Evolutionary conservation across 169 alveolate species (phyloP), one percentile per base, ranked within the genome.

Genomic region (Eimeria zaria): DNA sequence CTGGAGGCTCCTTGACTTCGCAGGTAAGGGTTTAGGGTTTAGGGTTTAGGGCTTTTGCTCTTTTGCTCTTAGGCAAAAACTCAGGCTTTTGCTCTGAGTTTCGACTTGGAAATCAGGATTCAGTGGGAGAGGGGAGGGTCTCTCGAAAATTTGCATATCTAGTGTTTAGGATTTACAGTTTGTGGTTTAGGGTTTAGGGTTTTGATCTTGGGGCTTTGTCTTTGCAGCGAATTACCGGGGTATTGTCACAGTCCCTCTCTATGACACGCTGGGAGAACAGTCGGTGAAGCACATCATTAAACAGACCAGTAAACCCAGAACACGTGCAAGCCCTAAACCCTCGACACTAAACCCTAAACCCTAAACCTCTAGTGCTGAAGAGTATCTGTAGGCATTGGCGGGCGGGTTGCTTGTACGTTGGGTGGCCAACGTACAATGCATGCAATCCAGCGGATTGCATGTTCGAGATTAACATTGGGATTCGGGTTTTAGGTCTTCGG

Each of bases 211-310:
- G 84, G 58, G 71, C 64, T 36, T 89, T 55, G 64, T 16, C 53
- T 30, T 89, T 71, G 67, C 95, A 89, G 95, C 89, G 74, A 64
- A 60, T 46, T 76, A 76, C 53, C 80, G 74, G 58, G 95, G 95
- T 64, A 58, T 87, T 80, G 95, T 95, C 53, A 51, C 88, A 30
- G 96, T 90, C 33, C 97, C 97, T 8, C 96, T 96, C 30, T 96
- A 96, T 90, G 97, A 96, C 78, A 96, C 97, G 22, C 85, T 96
- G 73, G 97, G 97, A n/a, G 92, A 44, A 14, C 96, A 96, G 83
- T 67, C 96, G 18, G 84, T 96, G 44, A 84, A 64, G 30, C 69
- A 83, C 84, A 89, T 96, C 62, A 4, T 91, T 76, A 48, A 73
- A 9, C 95, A 41, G 69, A 96, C 97, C 3, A 76, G 96, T 92